Evolutionary conservation across 2,329 filamentous ascomycete species (phyloP).

Genomic region (Phaeosphaeriaceae sp.): DNA sequence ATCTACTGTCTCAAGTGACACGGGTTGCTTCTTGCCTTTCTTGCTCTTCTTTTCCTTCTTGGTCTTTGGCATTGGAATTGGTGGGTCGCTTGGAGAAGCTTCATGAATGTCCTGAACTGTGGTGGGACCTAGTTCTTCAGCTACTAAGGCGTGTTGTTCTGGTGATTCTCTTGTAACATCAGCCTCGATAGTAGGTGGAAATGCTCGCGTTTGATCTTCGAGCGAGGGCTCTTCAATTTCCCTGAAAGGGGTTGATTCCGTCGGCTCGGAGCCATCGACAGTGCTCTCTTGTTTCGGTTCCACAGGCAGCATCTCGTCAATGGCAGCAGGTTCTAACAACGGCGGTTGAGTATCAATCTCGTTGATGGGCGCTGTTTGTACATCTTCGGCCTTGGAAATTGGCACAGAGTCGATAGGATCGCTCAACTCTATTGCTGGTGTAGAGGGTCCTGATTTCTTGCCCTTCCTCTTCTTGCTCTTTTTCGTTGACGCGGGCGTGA

Average conservation of each 20-base stretch:
- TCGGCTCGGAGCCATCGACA: constrained; percentile 1
- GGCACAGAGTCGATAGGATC: constrained; percentile 7
- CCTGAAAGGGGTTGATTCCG: background rate
- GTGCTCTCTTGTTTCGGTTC: background rate
- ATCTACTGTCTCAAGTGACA: constrained; percentile 10
- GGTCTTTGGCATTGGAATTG: constrained; percentile 17
- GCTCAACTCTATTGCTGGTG: constrained; percentile 7
- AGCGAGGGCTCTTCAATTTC: background rate
- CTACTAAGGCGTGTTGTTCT: background rate
- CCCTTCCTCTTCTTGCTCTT: constrained; percentile 27
- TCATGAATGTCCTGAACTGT: constrained; percentile 12
- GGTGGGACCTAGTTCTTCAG: constrained; percentile 7
- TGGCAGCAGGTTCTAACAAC: background rate
- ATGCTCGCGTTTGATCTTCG: background rate
- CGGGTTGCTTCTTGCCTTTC: constrained; percentile 30
- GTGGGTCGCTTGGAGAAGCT: constrained; percentile 19
- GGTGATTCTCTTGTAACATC: background rate
- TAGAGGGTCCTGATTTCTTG: constrained; percentile 23
- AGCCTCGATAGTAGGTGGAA: background rate
- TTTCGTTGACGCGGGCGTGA: constrained; percentile 4
- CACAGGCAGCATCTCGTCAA: background rate
- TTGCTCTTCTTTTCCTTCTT: constrained; percentile 41
- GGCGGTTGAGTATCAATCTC: constrained; percentile 6
- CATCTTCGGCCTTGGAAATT: background rate
- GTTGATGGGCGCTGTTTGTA: constrained; percentile 1